Evolutionary conservation across 1,284 basidiomycete species (phyloP).

Genomic region (Apiotrichum porosum): DNA sequence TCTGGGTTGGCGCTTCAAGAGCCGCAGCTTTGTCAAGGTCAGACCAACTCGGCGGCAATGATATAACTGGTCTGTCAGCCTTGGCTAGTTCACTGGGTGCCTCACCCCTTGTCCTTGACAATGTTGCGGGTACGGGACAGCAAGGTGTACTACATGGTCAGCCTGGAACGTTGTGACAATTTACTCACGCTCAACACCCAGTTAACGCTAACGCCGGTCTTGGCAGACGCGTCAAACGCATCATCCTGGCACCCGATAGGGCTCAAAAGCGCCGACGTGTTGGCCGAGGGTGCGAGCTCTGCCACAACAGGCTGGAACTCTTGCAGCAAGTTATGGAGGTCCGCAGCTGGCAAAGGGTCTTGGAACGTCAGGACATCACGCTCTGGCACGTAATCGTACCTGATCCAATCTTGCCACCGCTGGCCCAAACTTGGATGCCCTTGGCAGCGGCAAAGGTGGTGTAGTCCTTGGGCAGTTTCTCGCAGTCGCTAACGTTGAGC

Average conservation of each 20-base stretch:
- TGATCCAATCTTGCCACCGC: constrained; percentile 43
- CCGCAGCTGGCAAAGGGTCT: constrained; percentile 44
- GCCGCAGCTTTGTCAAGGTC: neutral
- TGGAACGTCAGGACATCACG: neutral
- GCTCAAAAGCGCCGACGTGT: neutral
- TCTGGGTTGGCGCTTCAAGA: too few relatives aligned
- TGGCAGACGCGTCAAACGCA: constrained; percentile 18
- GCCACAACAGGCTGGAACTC: constrained; percentile 33
- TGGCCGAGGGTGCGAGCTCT: constrained; percentile 7
- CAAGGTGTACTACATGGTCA: constrained; percentile 35
- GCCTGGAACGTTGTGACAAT: neutral
- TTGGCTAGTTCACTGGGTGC: neutral
- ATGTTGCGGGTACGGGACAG: constrained; percentile 44
- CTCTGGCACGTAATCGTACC: constrained; percentile 18
- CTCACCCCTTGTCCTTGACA: constrained; percentile 45
- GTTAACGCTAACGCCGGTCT: constrained; percentile 29
- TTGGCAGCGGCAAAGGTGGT: constrained; percentile 33
- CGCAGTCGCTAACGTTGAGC: constrained; percentile 47
- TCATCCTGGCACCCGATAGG: constrained; percentile 28
- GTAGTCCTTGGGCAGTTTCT: constrained; percentile 40
- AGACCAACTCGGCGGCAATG: constrained; percentile 20
- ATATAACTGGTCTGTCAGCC: constrained; percentile 24
- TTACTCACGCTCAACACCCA: constrained; percentile 48
- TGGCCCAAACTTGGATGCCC: constrained; percentile 45
- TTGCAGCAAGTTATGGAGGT: constrained; percentile 45